Conservation (phyloP, 1,284 basidiomycete species). For the Lentinus polychrous region DNA sequence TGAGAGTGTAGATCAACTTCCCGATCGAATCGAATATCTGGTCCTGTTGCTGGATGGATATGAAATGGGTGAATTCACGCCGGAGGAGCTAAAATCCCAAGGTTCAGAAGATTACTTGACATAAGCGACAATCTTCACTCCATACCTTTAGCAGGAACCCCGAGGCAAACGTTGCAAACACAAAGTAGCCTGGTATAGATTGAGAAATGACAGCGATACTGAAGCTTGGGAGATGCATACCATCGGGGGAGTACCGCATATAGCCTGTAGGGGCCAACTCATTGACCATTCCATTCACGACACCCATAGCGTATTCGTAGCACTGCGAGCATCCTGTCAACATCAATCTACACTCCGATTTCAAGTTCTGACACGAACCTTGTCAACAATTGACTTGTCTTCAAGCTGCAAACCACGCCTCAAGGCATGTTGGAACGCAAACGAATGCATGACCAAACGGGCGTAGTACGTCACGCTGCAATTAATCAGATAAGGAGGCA, state of each 20-base stretch:
- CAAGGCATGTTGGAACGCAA: slow-evolving; percentile 78
- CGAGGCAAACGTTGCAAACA: slow-evolving; percentile 81
- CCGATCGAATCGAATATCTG: slow-evolving; percentile 69
- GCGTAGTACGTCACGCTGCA: slow-evolving; percentile 67
- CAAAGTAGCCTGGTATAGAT: slow-evolving; percentile 57
- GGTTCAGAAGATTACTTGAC: background rate
- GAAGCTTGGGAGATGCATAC: slow-evolving; percentile 26
- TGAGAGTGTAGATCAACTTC: slow-evolving; percentile 63
- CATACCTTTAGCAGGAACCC: slow-evolving; percentile 77
- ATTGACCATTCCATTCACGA: slow-evolving; percentile 61
- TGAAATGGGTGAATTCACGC: slow-evolving; percentile 60
- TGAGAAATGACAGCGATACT: slow-evolving; percentile 1
- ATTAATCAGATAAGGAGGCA: background rate
- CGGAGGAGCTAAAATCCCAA: slow-evolving; percentile 50
- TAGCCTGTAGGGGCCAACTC: slow-evolving; percentile 65
- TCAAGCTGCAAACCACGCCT: slow-evolving; percentile 56
- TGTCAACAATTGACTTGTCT: slow-evolving; percentile 62
- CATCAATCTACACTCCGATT: slow-evolving; percentile 7
- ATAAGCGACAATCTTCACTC: background rate
- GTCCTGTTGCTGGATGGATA: slow-evolving; percentile 54
- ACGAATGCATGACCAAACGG: slow-evolving; percentile 80
- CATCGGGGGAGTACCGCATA: slow-evolving; percentile 79
- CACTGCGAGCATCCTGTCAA: slow-evolving; percentile 36
- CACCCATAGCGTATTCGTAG: slow-evolving; percentile 60
- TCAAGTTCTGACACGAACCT: slow-evolving; percentile 32